These are phyloP conservation scores for Colletotrichum sojae DNA, from an alignment of 2,329 filamentous ascomycete genomes.

Conservation along the genomic window DNA sequence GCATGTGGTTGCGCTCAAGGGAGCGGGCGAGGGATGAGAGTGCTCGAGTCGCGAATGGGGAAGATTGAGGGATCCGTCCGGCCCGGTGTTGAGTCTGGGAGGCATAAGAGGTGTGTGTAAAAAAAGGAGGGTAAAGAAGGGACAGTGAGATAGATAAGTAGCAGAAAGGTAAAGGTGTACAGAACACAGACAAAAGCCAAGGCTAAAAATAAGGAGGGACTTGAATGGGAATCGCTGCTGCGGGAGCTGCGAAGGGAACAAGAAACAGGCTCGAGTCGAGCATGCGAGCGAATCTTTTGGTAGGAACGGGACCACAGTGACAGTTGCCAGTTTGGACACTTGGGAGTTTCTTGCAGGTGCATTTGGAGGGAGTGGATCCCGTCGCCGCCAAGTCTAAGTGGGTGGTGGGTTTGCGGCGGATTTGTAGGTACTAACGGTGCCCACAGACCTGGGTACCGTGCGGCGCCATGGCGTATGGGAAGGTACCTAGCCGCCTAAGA, in stretches of 20 bases:
- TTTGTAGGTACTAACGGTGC: too few species aligned
- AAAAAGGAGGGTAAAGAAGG: constrained; percentile 3
- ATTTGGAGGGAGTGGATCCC: neutral
- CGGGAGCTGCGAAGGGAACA: constrained; percentile 25
- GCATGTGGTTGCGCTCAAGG: constrained; percentile 37
- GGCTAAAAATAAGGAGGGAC: constrained; percentile 38
- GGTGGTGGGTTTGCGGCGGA: too few species aligned
- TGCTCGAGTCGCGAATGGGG: constrained; percentile 25
- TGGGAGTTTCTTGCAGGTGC: neutral
- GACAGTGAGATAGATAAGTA: constrained; percentile 15
- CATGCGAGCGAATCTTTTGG: constrained; percentile 13
- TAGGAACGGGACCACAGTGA: constrained; percentile 1
- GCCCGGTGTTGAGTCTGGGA: constrained; percentile 38
- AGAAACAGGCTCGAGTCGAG: constrained; percentile 22
- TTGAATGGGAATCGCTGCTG: constrained; percentile 29
- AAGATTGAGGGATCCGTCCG: constrained; percentile 39
- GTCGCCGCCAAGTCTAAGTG: neutral
- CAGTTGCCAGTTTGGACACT: constrained; percentile 14
- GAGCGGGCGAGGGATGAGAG: constrained; percentile 26
- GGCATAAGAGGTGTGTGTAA: constrained; percentile 38
- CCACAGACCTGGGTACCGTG: too few species aligned
- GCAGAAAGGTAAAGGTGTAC: neutral
- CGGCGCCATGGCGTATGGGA: too few species aligned
- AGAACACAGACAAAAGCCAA: neutral
- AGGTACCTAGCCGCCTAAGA: too few species aligned